These are phyloP conservation scores for Trichoderma oligosporum DNA, from an alignment of 2,329 filamentous ascomycete species.

Conservation along the genomic window DNA sequence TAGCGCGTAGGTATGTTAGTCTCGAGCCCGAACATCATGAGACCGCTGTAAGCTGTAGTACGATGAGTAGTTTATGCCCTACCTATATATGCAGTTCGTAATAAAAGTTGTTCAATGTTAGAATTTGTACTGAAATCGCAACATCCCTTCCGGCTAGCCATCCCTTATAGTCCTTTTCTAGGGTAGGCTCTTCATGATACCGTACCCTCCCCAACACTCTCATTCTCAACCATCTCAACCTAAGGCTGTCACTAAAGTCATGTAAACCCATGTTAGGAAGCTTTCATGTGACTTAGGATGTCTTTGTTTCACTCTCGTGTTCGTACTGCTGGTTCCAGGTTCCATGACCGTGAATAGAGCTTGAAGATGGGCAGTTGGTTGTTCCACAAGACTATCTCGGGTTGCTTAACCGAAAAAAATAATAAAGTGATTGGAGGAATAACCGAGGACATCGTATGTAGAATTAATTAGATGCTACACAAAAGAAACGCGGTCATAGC, in stretches of 20 bases:
- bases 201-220: not conserved
- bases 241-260: no score
- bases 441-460: not conserved
- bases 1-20: no score
- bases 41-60: no score
- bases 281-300: no score
- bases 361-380: no score
- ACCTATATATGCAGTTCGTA: no score
- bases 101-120: not conserved
- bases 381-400: not conserved
- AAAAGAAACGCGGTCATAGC: not conserved
- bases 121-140: not conserved
- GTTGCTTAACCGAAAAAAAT: not conserved
- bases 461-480: not conserved
- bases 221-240: not conserved
- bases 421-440: not conserved
- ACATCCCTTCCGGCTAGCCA: not conserved
- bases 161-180: not conserved
- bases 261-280: no score
- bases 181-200: not conserved
- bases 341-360: no score
- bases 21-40: no score
- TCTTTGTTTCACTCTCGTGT: no score
- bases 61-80: no score
- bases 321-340: no score